Percentiles rank a stretch among this genome's conserved stretches.
These are phyloP conservation scores for Colletotrichum tamarilloi DNA, from an alignment of 2,329 filamentous ascomycete species.

Conservation along the genomic window DNA sequence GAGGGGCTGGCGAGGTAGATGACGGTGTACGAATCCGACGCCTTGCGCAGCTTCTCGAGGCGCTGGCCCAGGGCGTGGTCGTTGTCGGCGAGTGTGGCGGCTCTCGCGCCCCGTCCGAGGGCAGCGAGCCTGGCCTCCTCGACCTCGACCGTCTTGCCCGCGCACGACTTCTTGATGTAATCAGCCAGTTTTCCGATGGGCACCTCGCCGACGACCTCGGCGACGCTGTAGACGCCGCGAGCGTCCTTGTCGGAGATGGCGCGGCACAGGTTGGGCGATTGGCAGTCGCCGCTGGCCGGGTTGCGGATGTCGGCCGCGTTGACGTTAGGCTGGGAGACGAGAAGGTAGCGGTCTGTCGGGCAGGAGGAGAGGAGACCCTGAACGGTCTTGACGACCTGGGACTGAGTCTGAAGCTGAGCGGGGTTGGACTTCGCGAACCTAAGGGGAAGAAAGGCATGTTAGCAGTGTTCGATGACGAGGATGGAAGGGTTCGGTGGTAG, in stretches of 20 bases:
- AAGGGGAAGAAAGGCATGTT: background rate
- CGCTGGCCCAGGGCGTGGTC: conserved; percentile 64
- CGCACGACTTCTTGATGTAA: conserved; percentile 61
- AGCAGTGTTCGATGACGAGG: conserved; percentile 15
- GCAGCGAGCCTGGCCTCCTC: conserved; percentile 54
- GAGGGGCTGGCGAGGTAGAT: conserved; percentile 77
- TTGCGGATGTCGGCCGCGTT: conserved; percentile 75
- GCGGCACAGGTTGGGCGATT: conserved; percentile 64
- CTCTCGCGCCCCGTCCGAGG: conserved; percentile 51
- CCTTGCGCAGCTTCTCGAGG: conserved; percentile 50
- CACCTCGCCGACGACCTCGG: conserved; percentile 67
- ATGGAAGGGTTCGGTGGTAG: background rate
- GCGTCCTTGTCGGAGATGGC: conserved; percentile 50
- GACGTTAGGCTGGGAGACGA: conserved; percentile 82
- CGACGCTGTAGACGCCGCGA: conserved; percentile 57
- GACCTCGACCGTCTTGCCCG: conserved; percentile 50
- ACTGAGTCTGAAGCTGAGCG: conserved; percentile 61
- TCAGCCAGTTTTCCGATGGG: conserved; percentile 53
- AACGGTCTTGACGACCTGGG: conserved; percentile 54
- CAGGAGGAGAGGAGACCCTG: conserved; percentile 71
- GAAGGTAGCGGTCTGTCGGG: conserved; percentile 79
- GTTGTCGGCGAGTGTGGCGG: conserved; percentile 58
- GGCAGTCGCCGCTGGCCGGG: conserved; percentile 51
- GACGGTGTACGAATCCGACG: conserved; percentile 73
- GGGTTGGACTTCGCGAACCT: conserved; percentile 49